Percentiles rank a stretch among this genome's conserved stretches.
phyloP scores from a whole-genome alignment of 148 eudicot species.

The Vaccinium darrowii region DNA sequence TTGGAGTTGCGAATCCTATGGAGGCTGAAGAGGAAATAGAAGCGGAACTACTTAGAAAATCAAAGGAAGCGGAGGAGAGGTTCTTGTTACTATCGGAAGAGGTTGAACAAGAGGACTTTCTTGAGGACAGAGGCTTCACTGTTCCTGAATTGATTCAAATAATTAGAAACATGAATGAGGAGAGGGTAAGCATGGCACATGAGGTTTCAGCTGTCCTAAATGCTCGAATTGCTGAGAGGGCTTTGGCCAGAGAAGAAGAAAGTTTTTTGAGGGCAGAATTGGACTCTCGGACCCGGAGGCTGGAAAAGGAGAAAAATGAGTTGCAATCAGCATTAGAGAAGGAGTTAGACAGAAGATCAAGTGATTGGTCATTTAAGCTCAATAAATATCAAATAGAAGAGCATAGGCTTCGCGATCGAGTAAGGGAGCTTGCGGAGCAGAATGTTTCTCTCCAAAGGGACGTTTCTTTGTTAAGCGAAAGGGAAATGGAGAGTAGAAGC shows the following conservation, averaged over 20 bases:
- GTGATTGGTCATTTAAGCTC: constrained; percentile 76
- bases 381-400: constrained; percentile 83
- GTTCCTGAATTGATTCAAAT: constrained; percentile 52
- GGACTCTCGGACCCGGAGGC: constrained; percentile 41
- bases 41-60: constrained; percentile 46
- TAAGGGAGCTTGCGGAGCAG: constrained; percentile 92
- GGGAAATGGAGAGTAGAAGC: constrained; percentile 44
- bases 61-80: constrained; percentile 68
- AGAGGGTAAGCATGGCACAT: constrained; percentile 52
- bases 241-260: constrained; percentile 45
- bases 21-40: constrained; percentile 44
- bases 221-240: constrained; percentile 53
- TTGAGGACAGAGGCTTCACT: constrained; percentile 39
- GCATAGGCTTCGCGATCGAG: constrained; percentile 82
- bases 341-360: constrained; percentile 89
- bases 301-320: constrained; percentile 78
- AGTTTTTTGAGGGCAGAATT: constrained; percentile 36
- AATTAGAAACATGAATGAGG: constrained; percentile 58
- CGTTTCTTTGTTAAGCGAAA: constrained; percentile 65
- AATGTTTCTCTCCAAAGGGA: constrained; percentile 91
- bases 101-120: constrained; percentile 55
- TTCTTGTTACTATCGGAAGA: constrained; percentile 54
- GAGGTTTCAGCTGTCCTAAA: constrained; percentile 55
- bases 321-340: constrained; percentile 65
- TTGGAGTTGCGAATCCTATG: background rate